A percentile compares a stretch with the other conserved stretches of the same genome.
These are phyloP conservation scores for Globisporangium paddicum DNA, from an alignment of 352 stramenopile genomes.

Conservation along the genomic window DNA sequence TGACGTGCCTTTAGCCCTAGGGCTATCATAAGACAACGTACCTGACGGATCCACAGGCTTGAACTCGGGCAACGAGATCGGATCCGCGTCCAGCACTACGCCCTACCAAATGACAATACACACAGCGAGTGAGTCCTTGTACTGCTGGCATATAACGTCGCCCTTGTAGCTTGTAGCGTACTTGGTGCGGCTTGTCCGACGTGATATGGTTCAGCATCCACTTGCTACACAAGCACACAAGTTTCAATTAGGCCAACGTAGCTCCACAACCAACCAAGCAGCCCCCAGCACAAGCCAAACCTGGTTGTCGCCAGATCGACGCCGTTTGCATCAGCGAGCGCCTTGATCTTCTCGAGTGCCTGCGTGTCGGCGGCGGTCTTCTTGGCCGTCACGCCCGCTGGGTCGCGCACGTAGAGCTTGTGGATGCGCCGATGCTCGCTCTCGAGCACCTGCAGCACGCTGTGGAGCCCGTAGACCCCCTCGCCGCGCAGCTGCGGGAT, in stretches of 20 bases:
- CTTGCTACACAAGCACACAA: conserved; percentile 41
- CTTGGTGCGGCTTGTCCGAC: conserved; percentile 77
- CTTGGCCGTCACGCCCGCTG: conserved; percentile 17
- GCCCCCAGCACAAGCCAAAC: conserved; percentile 6
- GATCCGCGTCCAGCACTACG: conserved; percentile 65
- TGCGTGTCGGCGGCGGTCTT: conserved; percentile 27
- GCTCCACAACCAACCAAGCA: conserved; percentile 3
- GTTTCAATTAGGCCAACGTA: neutral
- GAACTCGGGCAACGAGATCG: conserved; percentile 56
- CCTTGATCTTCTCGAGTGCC: conserved; percentile 42
- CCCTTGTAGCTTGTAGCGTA: conserved; percentile 10
- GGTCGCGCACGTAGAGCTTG: conserved; percentile 49
- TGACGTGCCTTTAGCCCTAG: no score
- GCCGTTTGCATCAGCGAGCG: conserved; percentile 24
- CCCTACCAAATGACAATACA: conserved; percentile 24
- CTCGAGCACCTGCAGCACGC: conserved; percentile 57
- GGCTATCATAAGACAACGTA: conserved; percentile 5
- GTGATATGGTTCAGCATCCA: conserved; percentile 85
- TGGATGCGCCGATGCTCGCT: conserved; percentile 47
- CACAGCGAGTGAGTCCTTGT: neutral
- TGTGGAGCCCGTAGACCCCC: conserved; percentile 68
- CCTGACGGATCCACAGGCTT: conserved; percentile 33
- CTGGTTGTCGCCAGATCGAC: conserved; percentile 27
- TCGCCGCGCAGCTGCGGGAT: conserved; percentile 57
- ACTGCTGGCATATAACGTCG: neutral